Base-by-base conservation (phyloP, 2,329 filamentous ascomycete species). In the Leptographium wingfieldii region DNA sequence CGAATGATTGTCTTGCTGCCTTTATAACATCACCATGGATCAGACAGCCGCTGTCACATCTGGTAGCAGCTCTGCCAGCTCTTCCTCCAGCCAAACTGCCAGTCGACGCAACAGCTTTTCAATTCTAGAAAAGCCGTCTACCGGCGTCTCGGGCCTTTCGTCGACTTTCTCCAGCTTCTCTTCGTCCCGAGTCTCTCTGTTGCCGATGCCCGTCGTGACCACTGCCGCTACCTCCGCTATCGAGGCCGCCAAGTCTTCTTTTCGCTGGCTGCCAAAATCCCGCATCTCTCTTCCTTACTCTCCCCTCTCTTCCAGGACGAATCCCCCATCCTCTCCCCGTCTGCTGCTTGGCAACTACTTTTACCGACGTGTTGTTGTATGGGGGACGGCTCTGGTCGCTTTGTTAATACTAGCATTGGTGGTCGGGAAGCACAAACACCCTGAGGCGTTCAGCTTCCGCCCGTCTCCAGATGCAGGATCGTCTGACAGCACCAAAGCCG, bases 351-450 rank as follows among this genome's bases (percentile, higher is more conserved):
- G 78, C 16, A 75, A 80, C 65, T 80, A 75, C 64, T 70, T 81
- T 43, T 81, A 81, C 65, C 74, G 78, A 49, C 73, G 80, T 59
- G 72, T 82, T 25, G 68, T 81, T 52, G 69, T 80, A 67, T 82
- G 80, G 79, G 72, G 71, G 6, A 62, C 76, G n/a, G 68, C 73
- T 16, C 66, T 74, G 56, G 38, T 65, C 6, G 58, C 54, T 19
- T 40, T 58, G 11, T 10, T 68, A 4, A 54, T 67, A 14, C 29
- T 67, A 19, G 58, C 71, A 9, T 63, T 66, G 7, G 56, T 68
- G n/a, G 63, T 66, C 10, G 59, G 67, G 14, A 61, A 61, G 25
- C 59, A 61, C 35, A 60, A 63, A 6, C 48, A 68, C 54, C 59
- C 66, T 1, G 62, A 67, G 2, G 56, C 66, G 14, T 59, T 69